These are phyloP conservation scores for Trichoderma gamsii DNA, from an alignment of 495 filamentous ascomycete genomes.

Conservation along the genomic window DNA sequence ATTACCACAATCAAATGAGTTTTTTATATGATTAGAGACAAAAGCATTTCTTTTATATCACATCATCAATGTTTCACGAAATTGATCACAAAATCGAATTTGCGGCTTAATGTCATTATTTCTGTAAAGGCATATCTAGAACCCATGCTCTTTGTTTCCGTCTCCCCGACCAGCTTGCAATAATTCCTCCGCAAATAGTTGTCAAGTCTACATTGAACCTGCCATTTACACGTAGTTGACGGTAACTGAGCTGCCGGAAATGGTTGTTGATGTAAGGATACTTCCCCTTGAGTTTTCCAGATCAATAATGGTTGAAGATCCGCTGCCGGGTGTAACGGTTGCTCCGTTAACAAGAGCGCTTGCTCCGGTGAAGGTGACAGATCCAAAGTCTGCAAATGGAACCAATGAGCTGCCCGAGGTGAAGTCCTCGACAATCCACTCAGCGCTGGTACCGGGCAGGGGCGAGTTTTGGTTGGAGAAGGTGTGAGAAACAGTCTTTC, in stretches of 20 bases:
- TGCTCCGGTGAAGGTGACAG: conserved; percentile 42
- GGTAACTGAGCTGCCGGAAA: conserved; percentile 10
- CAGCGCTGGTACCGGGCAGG: conserved; percentile 48
- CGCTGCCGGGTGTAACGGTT: conserved; percentile 26
- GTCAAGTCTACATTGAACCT: not conserved
- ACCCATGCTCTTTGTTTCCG: not conserved
- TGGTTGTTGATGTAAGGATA: conserved; percentile 28
- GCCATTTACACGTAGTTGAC: not conserved
- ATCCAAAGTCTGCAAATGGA: conserved; percentile 49
- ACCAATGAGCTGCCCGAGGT: conserved; percentile 43
- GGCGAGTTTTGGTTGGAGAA: conserved; percentile 27
- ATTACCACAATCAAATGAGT: not conserved
- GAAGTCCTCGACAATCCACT: conserved; percentile 66
- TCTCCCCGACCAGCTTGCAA: not conserved
- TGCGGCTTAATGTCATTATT: not conserved
- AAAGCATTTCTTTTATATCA: no score
- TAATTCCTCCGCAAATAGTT: not conserved
- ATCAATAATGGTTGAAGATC: conserved; percentile 35
- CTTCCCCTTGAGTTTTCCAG: conserved; percentile 38
- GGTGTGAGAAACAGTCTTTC: conserved; percentile 45
- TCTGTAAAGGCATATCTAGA: not conserved
- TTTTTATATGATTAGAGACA: no score
- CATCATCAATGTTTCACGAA: no score
- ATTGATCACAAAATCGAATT: not conserved
- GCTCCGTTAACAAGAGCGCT: conserved; percentile 30